These are phyloP conservation scores for Colletotrichum eleusines DNA, from an alignment of 2,329 filamentous ascomycete genomes.

Conservation along the genomic window DNA sequence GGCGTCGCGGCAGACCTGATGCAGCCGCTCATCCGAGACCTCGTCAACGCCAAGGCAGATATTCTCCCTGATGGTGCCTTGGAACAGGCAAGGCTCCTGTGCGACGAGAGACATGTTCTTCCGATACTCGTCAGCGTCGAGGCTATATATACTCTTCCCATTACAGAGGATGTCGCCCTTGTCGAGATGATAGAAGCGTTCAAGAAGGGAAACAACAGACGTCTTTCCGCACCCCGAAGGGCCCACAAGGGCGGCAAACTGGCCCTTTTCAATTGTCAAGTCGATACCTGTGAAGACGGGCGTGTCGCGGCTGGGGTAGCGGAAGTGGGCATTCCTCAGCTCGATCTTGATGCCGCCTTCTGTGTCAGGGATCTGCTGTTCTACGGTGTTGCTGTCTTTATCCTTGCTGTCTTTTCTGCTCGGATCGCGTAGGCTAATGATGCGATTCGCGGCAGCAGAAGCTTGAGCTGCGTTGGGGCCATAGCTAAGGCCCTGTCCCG, in stretches of 20 bases:
- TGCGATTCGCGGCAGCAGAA: conserved; percentile 70
- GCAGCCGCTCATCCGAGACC: conserved; percentile 64
- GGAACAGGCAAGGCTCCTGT: conserved; percentile 80
- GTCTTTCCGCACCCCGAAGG: conserved; percentile 80
- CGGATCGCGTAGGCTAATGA: conserved; percentile 63
- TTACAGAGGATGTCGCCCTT: conserved; percentile 75
- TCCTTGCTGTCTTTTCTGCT: conserved; percentile 51
- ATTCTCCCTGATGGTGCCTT: conserved; percentile 75
- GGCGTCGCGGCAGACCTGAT: conserved; percentile 69
- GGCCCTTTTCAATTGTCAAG: conserved; percentile 74
- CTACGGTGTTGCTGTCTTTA: too few species aligned
- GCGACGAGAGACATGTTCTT: conserved; percentile 76
- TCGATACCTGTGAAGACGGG: conserved; percentile 71
- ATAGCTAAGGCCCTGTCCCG: conserved; percentile 76
- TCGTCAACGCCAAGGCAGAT: conserved; percentile 73
- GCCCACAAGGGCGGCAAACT: conserved; percentile 78
- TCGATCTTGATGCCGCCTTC: conserved; percentile 68
- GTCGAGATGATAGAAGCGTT: conserved; percentile 78
- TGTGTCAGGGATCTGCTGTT: conserved; percentile 55
- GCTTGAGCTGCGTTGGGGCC: conserved; percentile 73
- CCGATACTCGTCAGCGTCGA: conserved; percentile 74
- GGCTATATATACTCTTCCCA: conserved; percentile 66
- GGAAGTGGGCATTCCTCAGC: conserved; percentile 68
- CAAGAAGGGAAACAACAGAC: conserved; percentile 74
- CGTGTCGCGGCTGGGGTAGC: conserved; percentile 68